Evolutionary conservation across 306 rosid genomes (phyloP).

Genomic region (Prunus kanzakura): DNA sequence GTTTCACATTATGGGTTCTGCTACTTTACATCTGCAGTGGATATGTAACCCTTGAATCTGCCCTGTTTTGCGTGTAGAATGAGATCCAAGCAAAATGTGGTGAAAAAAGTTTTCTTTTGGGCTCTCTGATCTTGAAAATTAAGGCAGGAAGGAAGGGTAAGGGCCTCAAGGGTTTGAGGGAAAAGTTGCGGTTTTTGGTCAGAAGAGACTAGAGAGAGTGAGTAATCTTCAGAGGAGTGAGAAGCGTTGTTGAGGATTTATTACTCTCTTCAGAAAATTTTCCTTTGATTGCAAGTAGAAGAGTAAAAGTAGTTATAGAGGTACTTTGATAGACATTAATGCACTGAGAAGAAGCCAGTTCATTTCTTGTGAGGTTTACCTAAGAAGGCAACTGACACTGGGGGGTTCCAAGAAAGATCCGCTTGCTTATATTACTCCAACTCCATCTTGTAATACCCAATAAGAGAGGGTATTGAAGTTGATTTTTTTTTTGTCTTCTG

Average conservation of each 20-base stretch:
- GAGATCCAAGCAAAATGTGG: slow-evolving; percentile 16
- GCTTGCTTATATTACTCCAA: neutral
- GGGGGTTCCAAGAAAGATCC: neutral
- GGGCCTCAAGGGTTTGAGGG: neutral
- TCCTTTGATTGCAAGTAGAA: neutral
- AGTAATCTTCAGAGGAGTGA: neutral
- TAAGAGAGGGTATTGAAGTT: neutral
- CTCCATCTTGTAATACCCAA: neutral
- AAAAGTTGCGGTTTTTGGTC: slow-evolving; percentile 3
- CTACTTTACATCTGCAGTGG: neutral
- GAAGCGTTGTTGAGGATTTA: no score
- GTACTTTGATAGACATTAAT: neutral
- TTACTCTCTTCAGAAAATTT: no score
- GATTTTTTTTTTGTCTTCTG: neutral
- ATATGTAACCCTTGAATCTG: neutral
- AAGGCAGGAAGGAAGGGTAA: neutral
- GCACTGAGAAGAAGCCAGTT: slow-evolving; percentile 7
- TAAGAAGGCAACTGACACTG: neutral
- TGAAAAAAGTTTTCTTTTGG: neutral
- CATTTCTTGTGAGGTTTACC: neutral
- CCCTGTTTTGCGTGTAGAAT: neutral
- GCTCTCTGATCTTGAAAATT: neutral
- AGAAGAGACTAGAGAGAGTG: neutral
- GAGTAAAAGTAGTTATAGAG: neutral
- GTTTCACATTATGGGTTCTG: slow-evolving; percentile 7